Conservation (phyloP, 176 grass and related monocot genomes). For the Puccinellia tenuiflora region DNA sequence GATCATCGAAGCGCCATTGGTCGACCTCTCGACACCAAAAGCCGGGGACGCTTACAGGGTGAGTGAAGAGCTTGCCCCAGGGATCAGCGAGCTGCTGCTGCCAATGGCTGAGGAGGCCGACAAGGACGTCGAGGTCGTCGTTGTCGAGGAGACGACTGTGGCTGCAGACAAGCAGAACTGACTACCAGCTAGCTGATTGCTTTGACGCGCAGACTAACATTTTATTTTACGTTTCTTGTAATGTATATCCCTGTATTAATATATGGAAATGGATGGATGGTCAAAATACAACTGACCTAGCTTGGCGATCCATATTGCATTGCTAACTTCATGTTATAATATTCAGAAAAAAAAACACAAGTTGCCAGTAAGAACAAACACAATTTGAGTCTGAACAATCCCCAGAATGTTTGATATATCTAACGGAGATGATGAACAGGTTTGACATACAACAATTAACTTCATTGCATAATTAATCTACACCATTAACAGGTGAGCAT, state of each 20-base stretch:
- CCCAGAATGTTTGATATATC: not conserved
- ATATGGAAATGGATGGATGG: not conserved
- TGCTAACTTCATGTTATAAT: not conserved
- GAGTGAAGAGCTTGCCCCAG: conserved; percentile 17
- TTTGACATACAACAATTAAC: not conserved
- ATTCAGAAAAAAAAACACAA: not conserved
- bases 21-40: not conserved
- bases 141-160: not conserved
- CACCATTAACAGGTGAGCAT: conserved; percentile 14
- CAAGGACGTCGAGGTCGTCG: not conserved
- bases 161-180: not conserved
- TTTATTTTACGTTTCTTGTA: not conserved
- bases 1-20: not conserved
- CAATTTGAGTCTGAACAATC: conserved; percentile 1
- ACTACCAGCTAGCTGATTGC: not conserved
- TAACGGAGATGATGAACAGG: not conserved
- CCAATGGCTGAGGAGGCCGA: conserved; percentile 4
- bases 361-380: conserved; percentile 7
- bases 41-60: not conserved
- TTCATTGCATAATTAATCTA: conserved; percentile 9
- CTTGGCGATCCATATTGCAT: not conserved
- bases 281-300: not conserved
- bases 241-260: not conserved
- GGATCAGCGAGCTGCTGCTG: conserved; percentile 13
- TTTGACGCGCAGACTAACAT: not conserved